Percentiles rank a stretch among this genome's conserved stretches.
phyloP scores from a whole-genome alignment of 768 basidiomycete genomes.

The Pleurotus citrinopileatus region DNA sequence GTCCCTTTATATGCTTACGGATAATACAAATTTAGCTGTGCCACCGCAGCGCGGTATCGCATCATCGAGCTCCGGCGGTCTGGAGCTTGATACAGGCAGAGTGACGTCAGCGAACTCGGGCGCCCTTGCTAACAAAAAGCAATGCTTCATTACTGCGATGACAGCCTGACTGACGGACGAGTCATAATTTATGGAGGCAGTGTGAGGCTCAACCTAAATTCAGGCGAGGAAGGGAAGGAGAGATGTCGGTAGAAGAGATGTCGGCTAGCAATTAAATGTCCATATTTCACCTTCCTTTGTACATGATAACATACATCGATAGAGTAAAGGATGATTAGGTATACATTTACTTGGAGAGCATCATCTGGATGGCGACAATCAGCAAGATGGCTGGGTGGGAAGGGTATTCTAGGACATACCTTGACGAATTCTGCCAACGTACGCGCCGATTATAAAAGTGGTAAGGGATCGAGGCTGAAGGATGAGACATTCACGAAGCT shows the following conservation, averaged over 20 bases:
- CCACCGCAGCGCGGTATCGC: neutral
- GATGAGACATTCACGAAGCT: constrained; percentile 24
- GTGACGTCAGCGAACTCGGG: neutral
- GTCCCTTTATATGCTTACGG: neutral
- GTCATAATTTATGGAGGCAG: neutral
- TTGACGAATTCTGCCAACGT: constrained; percentile 31
- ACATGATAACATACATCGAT: too few species aligned
- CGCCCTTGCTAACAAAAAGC: neutral
- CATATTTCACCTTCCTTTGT: too few species aligned
- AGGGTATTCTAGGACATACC: constrained; percentile 16
- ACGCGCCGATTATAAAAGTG: constrained; percentile 10
- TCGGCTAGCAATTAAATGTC: too few species aligned
- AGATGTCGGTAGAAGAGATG: too few species aligned
- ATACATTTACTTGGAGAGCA: constrained; percentile 26
- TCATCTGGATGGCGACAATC: constrained; percentile 22
- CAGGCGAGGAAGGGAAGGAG: too few species aligned
- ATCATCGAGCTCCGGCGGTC: constrained; percentile 1
- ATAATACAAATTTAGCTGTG: neutral
- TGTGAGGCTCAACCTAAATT: too few species aligned
- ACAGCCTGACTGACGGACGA: neutral
- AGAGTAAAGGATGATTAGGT: too few species aligned
- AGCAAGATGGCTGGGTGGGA: constrained; percentile 17
- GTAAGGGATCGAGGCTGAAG: neutral
- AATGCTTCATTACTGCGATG: too few species aligned
- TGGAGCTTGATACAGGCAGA: neutral